A percentile compares a stretch with the other conserved stretches of the same genome.
Evolutionary conservation across 2,329 filamentous ascomycete genomes (phyloP).

Genomic region (Microcyclospora pomicola): DNA sequence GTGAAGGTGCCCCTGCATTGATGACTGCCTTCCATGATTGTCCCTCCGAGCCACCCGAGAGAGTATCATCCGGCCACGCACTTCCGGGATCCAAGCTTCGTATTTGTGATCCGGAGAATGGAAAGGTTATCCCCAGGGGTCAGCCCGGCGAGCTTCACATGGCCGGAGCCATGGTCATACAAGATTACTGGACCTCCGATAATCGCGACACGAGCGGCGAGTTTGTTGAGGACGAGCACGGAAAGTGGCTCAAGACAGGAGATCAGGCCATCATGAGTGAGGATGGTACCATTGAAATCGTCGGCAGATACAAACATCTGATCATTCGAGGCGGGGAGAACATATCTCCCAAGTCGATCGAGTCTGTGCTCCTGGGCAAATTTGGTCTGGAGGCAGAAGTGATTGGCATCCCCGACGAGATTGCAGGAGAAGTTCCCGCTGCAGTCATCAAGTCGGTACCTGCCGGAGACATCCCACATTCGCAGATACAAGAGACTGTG

Average conservation of each 20-base stretch:
- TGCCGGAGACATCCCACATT: no score
- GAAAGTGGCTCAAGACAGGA: constrained; percentile 6
- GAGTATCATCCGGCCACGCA: no score
- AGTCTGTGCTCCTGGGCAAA: background rate
- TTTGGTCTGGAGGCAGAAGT: constrained; percentile 1
- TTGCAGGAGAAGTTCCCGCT: background rate
- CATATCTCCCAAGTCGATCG: constrained; percentile 8
- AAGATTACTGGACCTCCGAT: background rate
- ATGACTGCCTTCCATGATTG: no score
- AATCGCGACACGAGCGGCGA: background rate
- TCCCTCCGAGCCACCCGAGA: no score
- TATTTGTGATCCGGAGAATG: no score
- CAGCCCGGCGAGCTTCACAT: no score
- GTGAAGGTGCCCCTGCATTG: no score
- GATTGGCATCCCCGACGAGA: background rate
- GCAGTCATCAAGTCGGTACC: background rate
- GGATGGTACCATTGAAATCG: constrained; percentile 3
- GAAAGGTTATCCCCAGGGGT: no score
- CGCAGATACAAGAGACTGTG: no score
- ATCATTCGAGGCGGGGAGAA: constrained; percentile 10
- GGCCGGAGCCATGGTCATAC: no score
- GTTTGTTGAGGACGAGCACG: constrained; percentile 5
- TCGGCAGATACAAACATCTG: constrained; percentile 9
- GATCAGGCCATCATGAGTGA: constrained; percentile 7
- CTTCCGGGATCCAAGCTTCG: no score